A percentile compares a stretch with the other conserved stretches of the same genome.
Evolutionary conservation across 2,329 filamentous ascomycete species (phyloP).

Genomic region (Aspergillus alliaceus): DNA sequence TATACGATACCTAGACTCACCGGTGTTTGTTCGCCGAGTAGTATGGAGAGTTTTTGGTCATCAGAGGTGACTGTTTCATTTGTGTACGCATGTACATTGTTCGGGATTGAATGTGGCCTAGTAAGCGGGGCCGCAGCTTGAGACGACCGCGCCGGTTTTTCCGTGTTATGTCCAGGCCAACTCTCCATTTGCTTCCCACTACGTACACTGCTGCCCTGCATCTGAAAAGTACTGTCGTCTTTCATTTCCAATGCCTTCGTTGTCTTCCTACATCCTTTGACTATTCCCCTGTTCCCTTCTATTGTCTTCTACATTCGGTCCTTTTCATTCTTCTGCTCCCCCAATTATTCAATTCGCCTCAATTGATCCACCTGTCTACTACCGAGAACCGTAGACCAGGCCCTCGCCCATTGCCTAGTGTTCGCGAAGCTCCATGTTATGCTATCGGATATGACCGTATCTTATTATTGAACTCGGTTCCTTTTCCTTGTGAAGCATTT

Average conservation of each 20-base stretch:
- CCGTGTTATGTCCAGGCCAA: slow-evolving; percentile 24
- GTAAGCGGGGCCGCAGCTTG: slow-evolving; percentile 15
- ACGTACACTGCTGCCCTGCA: not conserved
- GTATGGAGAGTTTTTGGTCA: too few relatives aligned
- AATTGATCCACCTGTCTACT: not conserved
- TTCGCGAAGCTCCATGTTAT: slow-evolving; percentile 6
- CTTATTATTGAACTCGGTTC: slow-evolving; percentile 4
- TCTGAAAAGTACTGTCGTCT: not conserved
- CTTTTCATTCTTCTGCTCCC: not conserved
- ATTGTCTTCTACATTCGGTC: not conserved
- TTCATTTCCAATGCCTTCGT: not conserved
- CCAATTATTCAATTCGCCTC: not conserved
- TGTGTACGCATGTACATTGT: too few relatives aligned
- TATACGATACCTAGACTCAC: too few relatives aligned
- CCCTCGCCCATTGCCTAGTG: not conserved
- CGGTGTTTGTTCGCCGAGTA: too few relatives aligned
- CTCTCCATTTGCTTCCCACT: slow-evolving; percentile 17
- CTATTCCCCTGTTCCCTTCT: slow-evolving; percentile 11
- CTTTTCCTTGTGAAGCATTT: slow-evolving; percentile 9
- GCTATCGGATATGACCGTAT: slow-evolving; percentile 15
- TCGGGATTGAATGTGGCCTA: slow-evolving; percentile 1
- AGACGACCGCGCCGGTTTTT: slow-evolving; percentile 15
- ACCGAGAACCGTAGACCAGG: not conserved
- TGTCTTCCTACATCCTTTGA: slow-evolving; percentile 1
- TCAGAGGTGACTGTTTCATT: too few relatives aligned